phyloP scores from a whole-genome alignment of 2,329 filamentous ascomycete species.

The Sphaerulina vaccinii region DNA sequence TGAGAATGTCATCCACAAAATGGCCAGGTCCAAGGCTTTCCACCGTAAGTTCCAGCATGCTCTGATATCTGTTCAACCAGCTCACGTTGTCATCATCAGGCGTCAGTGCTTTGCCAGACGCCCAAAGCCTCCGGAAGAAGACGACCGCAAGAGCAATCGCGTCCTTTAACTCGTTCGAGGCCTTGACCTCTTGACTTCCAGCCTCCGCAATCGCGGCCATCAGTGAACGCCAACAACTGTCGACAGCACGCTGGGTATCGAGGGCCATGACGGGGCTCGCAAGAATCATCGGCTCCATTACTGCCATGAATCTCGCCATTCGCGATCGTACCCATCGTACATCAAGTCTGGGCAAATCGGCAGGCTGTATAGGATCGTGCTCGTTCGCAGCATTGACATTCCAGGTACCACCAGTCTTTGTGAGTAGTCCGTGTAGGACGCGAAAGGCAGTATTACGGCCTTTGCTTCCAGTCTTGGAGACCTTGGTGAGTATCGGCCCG shows the following conservation, averaged over 20 bases:
- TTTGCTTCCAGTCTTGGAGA: constrained; percentile 51
- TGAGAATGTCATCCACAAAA: constrained; percentile 52
- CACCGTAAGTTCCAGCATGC: constrained; percentile 45
- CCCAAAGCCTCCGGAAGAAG: constrained; percentile 70
- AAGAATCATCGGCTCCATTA: constrained; percentile 56
- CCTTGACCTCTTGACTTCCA: constrained; percentile 82
- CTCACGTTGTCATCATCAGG: constrained; percentile 14
- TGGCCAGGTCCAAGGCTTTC: constrained; percentile 50
- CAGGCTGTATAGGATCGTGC: constrained; percentile 52
- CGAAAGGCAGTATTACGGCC: constrained; percentile 62
- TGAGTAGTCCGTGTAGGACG: constrained; percentile 72
- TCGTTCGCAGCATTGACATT: constrained; percentile 68
- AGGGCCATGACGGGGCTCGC: constrained; percentile 46
- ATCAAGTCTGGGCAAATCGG: constrained; percentile 82
- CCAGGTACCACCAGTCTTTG: constrained; percentile 65
- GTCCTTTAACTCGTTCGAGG: constrained; percentile 76
- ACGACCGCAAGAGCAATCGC: constrained; percentile 73
- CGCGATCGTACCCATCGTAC: constrained; percentile 83
- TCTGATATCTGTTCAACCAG: constrained; percentile 25
- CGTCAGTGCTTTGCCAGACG: constrained; percentile 22
- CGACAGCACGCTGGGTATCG: constrained; percentile 27
- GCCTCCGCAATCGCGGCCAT: constrained; percentile 64
- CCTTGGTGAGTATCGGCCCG: constrained; percentile 59
- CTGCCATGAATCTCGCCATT: constrained; percentile 61
- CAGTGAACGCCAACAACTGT: constrained; percentile 46